Evolutionary conservation across 371 early-diverging fungal genomes (phyloP).

Genomic region (Sporodiniella umbellata): DNA sequence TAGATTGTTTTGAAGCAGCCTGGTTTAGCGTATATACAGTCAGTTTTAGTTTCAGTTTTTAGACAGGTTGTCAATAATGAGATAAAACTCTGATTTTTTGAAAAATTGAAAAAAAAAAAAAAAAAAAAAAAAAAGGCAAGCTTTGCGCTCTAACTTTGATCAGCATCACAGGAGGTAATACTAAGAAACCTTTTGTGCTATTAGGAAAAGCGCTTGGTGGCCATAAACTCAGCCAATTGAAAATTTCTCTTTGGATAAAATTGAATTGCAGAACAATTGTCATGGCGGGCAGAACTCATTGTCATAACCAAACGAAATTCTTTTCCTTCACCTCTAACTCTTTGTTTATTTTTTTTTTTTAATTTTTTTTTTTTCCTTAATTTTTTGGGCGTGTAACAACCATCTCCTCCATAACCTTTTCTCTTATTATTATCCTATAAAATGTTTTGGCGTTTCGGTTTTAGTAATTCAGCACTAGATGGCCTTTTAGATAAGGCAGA

Average conservation of each 20-base stretch:
- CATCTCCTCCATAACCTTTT: too few relatives aligned
- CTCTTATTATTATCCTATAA: background rate
- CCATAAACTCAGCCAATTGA: background rate
- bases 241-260: background rate
- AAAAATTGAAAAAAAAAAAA: too few relatives aligned
- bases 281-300: background rate
- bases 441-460: slow-evolving; percentile 82
- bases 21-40: too few relatives aligned
- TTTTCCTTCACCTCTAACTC: background rate
- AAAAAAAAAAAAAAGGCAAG: background rate
- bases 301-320: background rate
- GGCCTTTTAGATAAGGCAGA: slow-evolving; percentile 72
- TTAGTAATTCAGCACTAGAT: slow-evolving; percentile 71
- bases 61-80: too few relatives aligned
- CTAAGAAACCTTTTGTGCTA: too few relatives aligned
- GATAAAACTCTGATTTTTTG: too few relatives aligned
- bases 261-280: background rate
- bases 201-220: too few relatives aligned
- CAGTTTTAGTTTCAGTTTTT: too few relatives aligned
- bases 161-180: too few relatives aligned
- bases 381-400: background rate
- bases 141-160: too few relatives aligned
- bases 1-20: too few relatives aligned
- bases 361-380: background rate
- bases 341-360: background rate